phyloP scores from a whole-genome alignment of 306 rosid species.

The Lathyrus oleraceus region DNA sequence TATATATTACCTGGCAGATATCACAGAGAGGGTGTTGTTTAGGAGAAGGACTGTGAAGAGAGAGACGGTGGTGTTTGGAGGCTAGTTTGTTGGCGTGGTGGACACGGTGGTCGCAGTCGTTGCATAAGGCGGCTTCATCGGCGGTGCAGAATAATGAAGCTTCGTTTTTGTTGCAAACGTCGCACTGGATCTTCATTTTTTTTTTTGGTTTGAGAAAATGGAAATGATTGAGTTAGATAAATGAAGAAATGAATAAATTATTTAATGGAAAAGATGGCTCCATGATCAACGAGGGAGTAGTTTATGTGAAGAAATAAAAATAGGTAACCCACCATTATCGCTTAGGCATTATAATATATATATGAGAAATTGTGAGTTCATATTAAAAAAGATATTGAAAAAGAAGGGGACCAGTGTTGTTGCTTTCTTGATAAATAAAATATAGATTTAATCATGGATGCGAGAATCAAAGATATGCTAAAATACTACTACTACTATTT shows the following conservation, averaged over 20 bases:
- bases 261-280: neutral
- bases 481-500: no score
- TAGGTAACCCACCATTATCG: neutral
- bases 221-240: neutral
- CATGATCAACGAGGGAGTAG: neutral
- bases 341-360: neutral
- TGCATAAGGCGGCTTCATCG: slow-evolving; percentile 92
- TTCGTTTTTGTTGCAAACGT: slow-evolving; percentile 67
- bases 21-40: slow-evolving; percentile 67
- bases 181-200: slow-evolving; percentile 90
- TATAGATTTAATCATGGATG: no score
- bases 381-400: no score
- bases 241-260: neutral
- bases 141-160: slow-evolving; percentile 90
- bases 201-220: neutral
- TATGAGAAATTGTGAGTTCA: neutral
- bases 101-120: slow-evolving; percentile 81
- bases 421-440: neutral
- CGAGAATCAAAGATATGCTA: no score
- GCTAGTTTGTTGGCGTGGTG: slow-evolving; percentile 97
- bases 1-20: slow-evolving; percentile 46
- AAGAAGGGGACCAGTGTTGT: neutral
- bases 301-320: neutral
- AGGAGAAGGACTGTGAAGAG: slow-evolving; percentile 54
- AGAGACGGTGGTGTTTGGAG: slow-evolving; percentile 87